These are phyloP conservation scores for Pterulicium gracile DNA, from an alignment of 1,284 basidiomycete genomes.

Conservation along the genomic window DNA sequence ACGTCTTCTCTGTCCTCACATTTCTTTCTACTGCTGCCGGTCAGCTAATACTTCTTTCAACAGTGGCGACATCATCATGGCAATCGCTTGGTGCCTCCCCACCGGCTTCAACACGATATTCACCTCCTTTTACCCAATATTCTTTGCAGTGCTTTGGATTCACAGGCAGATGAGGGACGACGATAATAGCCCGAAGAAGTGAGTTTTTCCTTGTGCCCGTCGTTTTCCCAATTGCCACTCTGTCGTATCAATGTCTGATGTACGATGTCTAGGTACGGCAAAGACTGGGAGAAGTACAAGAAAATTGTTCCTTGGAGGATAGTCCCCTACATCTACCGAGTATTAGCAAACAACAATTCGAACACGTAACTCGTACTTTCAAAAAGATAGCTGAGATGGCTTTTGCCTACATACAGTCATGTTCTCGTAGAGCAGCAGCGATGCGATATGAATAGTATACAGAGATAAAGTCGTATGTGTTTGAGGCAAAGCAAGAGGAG, in stretches of 20 bases:
- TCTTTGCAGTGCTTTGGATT: conserved; percentile 84
- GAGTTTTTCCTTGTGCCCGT: too few species aligned
- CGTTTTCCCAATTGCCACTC: too few species aligned
- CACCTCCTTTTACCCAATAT: conserved; percentile 91
- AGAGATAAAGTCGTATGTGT: too few species aligned
- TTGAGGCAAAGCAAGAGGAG: too few species aligned
- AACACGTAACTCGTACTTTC: too few species aligned
- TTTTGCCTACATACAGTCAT: too few species aligned
- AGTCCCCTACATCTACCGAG: conserved; percentile 53
- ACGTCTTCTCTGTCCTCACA: too few species aligned
- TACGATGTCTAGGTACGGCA: conserved; percentile 53
- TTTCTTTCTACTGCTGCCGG: too few species aligned
- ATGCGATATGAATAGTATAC: too few species aligned
- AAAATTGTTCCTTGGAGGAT: conserved; percentile 51
- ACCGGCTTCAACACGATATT: conserved; percentile 88
- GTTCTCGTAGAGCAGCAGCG: too few species aligned
- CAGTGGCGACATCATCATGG: conserved; percentile 84
- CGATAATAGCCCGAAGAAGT: conserved; percentile 86
- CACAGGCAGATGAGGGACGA: conserved; percentile 92
- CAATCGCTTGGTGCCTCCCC: conserved; percentile 88
- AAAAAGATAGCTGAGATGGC: too few species aligned
- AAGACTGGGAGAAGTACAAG: conserved; percentile 57
- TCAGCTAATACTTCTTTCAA: background rate
- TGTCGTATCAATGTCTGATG: conserved; percentile 7
- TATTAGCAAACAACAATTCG: too few species aligned